Evolutionary conservation across 2,329 filamentous ascomycete species (phyloP), one percentile per base, ranked within the genome.

Genomic region (Diaporthe destruens): DNA sequence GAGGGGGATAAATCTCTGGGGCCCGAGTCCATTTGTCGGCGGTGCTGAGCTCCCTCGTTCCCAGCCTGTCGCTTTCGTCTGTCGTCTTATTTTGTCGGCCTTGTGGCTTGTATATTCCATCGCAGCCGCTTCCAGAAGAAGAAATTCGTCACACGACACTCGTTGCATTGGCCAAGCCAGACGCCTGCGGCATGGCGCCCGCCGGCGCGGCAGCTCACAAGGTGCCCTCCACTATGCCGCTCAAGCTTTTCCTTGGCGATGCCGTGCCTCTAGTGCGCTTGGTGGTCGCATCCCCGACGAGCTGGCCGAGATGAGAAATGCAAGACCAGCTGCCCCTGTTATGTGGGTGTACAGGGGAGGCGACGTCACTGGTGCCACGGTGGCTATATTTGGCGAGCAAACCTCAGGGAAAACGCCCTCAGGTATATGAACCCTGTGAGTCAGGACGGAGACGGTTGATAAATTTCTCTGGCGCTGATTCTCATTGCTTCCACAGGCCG

Each of bases 181-280:
- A 2, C 56, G 56, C 56, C 56, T 59, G 36, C 56, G 36, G 56
- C 36, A 18, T 59, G 56, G 56, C 56, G 56, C 56, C 56, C 56
- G 56, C 36, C 56, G 56, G 56, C 36, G n/a, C 56, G 36, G n/a
- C 36, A 42, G 14, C 34, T 36, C 56, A 49, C 39, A 49, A 63
- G 25, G 47, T 63, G 25, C 42, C 39, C 32, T 44, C 57, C 57
- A 63, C 57, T 39, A 4, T 63, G 42, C 42, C 39, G 42, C 25
- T 29, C 57, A 63, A 63, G 57, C 57, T 61, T 63, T 55, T 47
- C 9, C 57, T 63, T 63, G 57, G 57, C 57, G 57, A 63, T 63
- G 57, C 57, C 34, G 25, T 49, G 20, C 39, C 39, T 20, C 32
- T 44, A 63, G 34, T 36, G 34, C 34, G 34, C 18, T 20, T 32